phyloP scores from a whole-genome alignment of 2,329 filamentous ascomycete genomes.

The Clonostachys rosea region DNA sequence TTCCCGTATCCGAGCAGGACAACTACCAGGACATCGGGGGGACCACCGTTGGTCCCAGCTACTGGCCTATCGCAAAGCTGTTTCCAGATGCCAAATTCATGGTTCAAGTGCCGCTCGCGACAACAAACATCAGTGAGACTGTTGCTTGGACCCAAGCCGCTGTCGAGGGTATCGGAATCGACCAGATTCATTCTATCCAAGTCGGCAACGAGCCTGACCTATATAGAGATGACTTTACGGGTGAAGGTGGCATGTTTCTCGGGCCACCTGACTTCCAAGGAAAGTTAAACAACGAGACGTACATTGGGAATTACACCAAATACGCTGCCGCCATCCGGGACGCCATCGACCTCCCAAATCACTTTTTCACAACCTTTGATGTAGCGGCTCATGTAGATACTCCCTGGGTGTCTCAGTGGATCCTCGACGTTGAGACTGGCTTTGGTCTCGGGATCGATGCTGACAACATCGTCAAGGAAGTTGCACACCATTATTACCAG shows the following conservation, averaged over 20 bases:
- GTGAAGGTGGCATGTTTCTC: conserved; percentile 12
- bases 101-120: conserved; percentile 26
- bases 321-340: conserved; percentile 20
- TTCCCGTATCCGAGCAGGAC: conserved; percentile 22
- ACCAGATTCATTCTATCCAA: conserved; percentile 26
- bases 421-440: background rate
- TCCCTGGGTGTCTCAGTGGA: background rate
- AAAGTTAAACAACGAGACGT: conserved; percentile 21
- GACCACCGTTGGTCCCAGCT: conserved; percentile 25
- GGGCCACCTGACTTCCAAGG: conserved; percentile 25
- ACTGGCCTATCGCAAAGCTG: conserved; percentile 20
- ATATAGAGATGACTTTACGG: conserved; percentile 11
- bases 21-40: conserved; percentile 24
- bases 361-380: conserved; percentile 28
- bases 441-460: conserved; percentile 20
- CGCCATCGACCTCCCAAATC: conserved; percentile 16
- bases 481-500: conserved; percentile 31
- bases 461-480: conserved; percentile 20
- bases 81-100: conserved; percentile 25
- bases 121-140: conserved; percentile 24
- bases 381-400: conserved; percentile 12
- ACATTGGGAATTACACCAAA: conserved; percentile 25
- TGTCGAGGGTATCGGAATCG: conserved; percentile 16
- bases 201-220: conserved; percentile 26
- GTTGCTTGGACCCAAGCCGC: conserved; percentile 23